Evolutionary conservation across 768 basidiomycete genomes (phyloP).

Genomic region (Naganishia randhawae): DNA sequence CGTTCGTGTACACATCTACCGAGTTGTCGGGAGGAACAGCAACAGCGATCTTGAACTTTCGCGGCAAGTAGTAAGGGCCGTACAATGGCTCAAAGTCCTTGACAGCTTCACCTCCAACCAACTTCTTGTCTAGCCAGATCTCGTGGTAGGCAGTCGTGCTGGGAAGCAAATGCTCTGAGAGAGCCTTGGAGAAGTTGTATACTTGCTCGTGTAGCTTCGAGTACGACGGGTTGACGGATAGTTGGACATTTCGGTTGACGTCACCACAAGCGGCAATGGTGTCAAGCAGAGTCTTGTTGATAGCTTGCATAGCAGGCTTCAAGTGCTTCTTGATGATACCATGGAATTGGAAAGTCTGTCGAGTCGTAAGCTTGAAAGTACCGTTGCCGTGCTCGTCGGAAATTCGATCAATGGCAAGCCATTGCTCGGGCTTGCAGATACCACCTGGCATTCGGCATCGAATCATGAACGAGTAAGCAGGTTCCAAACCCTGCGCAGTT

Average conservation of each 20-base stretch:
- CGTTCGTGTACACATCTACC: slow-evolving; percentile 83
- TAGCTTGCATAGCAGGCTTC: slow-evolving; percentile 93
- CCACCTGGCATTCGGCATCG: slow-evolving; percentile 94
- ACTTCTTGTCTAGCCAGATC: slow-evolving; percentile 97
- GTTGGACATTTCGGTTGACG: slow-evolving; percentile 87
- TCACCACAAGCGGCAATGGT: slow-evolving; percentile 98
- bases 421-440: slow-evolving; percentile 84
- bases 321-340: slow-evolving; percentile 95
- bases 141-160: slow-evolving; percentile 93
- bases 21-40: slow-evolving; percentile 96
- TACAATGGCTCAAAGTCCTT: slow-evolving; percentile 97
- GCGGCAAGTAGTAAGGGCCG: slow-evolving; percentile 91
- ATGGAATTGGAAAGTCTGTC: slow-evolving; percentile 99
- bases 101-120: slow-evolving; percentile 86
- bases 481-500: slow-evolving; percentile 83
- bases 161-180: slow-evolving; percentile 83
- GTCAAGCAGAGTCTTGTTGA: slow-evolving; percentile 84
- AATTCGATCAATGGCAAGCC: slow-evolving; percentile 93
- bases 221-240: slow-evolving; percentile 81
- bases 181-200: slow-evolving; percentile 73
- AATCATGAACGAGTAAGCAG: slow-evolving; percentile 98
- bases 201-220: slow-evolving; percentile 82
- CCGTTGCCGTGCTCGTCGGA: slow-evolving; percentile 90
- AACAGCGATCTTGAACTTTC: slow-evolving; percentile 95
- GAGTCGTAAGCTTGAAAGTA: slow-evolving; percentile 94